Evolutionary conservation across 108 stramenopile species (phyloP).

Genomic region (Nannochloropsis salina): DNA sequence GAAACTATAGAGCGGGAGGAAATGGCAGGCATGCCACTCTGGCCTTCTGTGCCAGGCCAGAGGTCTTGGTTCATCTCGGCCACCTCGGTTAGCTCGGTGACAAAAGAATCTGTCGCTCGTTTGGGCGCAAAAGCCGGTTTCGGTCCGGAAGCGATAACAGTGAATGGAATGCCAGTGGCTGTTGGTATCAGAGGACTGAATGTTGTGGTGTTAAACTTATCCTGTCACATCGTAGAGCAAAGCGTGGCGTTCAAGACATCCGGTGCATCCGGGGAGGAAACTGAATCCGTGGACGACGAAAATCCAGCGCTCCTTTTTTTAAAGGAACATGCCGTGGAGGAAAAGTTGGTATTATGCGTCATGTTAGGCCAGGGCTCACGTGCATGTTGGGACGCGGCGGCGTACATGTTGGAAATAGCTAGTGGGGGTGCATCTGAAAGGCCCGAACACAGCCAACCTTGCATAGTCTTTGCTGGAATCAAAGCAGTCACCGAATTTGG

Average conservation of each 20-base stretch:
- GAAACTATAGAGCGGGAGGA: not conserved
- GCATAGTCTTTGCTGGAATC: not conserved
- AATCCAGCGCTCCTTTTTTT: not conserved
- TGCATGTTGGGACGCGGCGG: not conserved
- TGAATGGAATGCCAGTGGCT: not conserved
- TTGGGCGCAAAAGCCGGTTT: not conserved
- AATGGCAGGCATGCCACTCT: not conserved
- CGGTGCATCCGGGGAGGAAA: not conserved
- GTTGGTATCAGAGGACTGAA: not conserved
- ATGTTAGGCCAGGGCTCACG: not conserved
- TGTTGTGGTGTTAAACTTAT: not conserved
- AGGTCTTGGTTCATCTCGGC: not conserved
- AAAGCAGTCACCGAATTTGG: no score
- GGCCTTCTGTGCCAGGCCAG: not conserved
- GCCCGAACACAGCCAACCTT: not conserved
- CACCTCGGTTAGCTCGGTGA: not conserved
- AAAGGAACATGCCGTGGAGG: not conserved
- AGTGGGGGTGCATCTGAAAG: not conserved
- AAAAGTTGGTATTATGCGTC: not conserved
- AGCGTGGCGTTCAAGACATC: not conserved
- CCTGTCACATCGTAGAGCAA: not conserved
- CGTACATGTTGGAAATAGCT: not conserved
- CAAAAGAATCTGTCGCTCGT: not conserved
- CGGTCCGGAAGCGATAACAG: not conserved
- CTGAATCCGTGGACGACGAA: not conserved